Conservation (phyloP, 2,329 filamentous ascomycete genomes). For the Aspergillus quadrilineatus region DNA sequence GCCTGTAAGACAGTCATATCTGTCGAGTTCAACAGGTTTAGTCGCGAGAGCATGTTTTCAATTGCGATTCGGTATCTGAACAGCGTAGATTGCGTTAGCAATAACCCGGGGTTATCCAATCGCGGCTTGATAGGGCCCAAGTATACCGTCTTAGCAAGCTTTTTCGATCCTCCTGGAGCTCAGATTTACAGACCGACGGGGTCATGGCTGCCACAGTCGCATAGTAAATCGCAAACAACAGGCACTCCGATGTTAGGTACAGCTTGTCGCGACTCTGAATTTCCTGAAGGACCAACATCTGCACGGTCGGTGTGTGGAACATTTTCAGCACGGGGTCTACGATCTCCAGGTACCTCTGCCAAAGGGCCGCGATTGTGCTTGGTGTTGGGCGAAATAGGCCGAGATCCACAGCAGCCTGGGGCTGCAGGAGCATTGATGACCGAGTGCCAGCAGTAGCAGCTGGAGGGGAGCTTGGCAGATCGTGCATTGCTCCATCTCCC, state of each 20-base stretch:
- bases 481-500: too few species aligned
- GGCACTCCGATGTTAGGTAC: constrained; percentile 9
- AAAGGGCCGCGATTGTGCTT: constrained; percentile 13
- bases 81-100: constrained; percentile 15
- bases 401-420: not conserved
- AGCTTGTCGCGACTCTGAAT: not conserved
- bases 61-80: constrained; percentile 21
- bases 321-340: constrained; percentile 59
- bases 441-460: not conserved
- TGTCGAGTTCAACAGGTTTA: constrained; percentile 13
- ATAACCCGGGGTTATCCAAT: too few species aligned
- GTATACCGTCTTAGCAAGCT: constrained; percentile 16
- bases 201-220: constrained; percentile 17
- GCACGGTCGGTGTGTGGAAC: constrained; percentile 53
- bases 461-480: too few species aligned
- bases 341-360: constrained; percentile 24
- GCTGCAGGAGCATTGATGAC: not conserved
- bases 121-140: too few species aligned
- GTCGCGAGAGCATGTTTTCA: constrained; percentile 15
- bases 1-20: constrained; percentile 23
- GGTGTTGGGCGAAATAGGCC: constrained; percentile 6
- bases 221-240: constrained; percentile 23
- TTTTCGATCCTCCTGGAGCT: constrained; percentile 16
- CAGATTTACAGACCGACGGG: constrained; percentile 10
- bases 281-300: constrained; percentile 49